Evolutionary conservation across 495 filamentous ascomycete species (phyloP), one percentile per base, ranked within the genome.

Genomic region (Neurospora sp.): DNA sequence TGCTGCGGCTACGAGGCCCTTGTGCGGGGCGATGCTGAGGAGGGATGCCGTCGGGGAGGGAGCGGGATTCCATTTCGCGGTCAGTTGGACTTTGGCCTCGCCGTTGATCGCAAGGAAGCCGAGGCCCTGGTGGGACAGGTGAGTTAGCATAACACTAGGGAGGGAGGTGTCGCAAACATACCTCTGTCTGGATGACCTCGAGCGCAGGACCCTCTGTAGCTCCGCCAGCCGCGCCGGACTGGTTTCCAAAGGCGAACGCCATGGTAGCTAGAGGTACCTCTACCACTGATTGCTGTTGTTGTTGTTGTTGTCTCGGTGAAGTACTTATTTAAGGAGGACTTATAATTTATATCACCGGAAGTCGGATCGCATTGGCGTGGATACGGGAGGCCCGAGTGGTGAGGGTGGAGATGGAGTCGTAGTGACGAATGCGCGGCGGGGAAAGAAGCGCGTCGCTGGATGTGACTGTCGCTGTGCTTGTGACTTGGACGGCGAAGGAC

Each of bases 1-100:
- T 71, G 93, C 96, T 62, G 94, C 96, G 70, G 94, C 96, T 54
- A 98, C 85, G 7, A 98, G 84, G 23, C 93, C 94, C 82, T 90
- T 91, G 71, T 85, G 89, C 20, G 92, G 88, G 40, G 96, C 94
- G 75, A 98, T 87, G 77, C 90, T 91, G 69, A 99, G 85, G 44
- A 99, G 90, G n/a, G 93, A 93, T 59, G 92, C 89, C 35, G 91
- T 94, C 4, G 94, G 87, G 11, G 89, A 84, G n/a, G 96, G 96
- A 69, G 94, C 86, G 38, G 84, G 82, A 40, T 92, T 89, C 92
- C 95, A 99, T 79, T 90, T 87, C 44, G 92, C 86, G 1, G 93
- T 90, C 62, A 98, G 87, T 76, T 89, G 90, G 75, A 99, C 81
- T 79, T 94, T 96, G 70, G 89, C 88, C 73, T 97, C 96, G 74